Evolutionary conservation across 1,284 basidiomycete species (phyloP), one percentile per base, ranked within the genome.

Genomic region (Rhodotorula glutinis): DNA sequence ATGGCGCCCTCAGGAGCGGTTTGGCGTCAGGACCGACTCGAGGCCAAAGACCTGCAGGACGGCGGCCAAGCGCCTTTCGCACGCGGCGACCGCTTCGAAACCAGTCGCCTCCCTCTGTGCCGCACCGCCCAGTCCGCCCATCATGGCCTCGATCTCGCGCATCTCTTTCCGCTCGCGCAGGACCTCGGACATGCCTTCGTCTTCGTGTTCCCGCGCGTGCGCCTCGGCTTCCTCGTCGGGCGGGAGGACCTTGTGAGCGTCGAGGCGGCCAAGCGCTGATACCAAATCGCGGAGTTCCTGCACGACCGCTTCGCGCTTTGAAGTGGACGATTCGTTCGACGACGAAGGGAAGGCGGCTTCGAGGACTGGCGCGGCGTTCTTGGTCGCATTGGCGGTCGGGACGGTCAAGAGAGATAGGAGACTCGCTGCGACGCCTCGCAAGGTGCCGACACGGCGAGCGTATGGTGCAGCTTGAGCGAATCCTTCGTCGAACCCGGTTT

Each of bases 401-500:
- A 67, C 68, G 38, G 73, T 71, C 62, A 88, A 79, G 74, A 85
- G 82, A n/a, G 84, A 78, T 30, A 86, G 78, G 10, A 89, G 75
- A 0, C 86, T 87, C 27, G 85, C 83, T 0, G 85, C 82, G 25
- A 82, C 79, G 3, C 91, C 91, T 19, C 90, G 84, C 30, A 92
- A 80, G 47, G 82, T 75, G 9, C 91, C 91, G 10, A 92, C 76
- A 69, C 87, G 81, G 38, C 85, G 84, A 3, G 91, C 91, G 23
- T 90, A 78, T 0, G 88, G 88, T 2, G 83, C 87, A 29, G 91
- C 90, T 27, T 86, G 81, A 40, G 79, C 75, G 74, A 89, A 93
- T 23, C 88, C 91, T 23, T 82, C 80, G 76, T 94, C 88, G 74
- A 93, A 93, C 1, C 90, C 91, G 67, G 84, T 80, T 74, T 94